phyloP scores from a whole-genome alignment of 2,329 filamentous ascomycete genomes.

The Pseudogymnoascus sp. region DNA sequence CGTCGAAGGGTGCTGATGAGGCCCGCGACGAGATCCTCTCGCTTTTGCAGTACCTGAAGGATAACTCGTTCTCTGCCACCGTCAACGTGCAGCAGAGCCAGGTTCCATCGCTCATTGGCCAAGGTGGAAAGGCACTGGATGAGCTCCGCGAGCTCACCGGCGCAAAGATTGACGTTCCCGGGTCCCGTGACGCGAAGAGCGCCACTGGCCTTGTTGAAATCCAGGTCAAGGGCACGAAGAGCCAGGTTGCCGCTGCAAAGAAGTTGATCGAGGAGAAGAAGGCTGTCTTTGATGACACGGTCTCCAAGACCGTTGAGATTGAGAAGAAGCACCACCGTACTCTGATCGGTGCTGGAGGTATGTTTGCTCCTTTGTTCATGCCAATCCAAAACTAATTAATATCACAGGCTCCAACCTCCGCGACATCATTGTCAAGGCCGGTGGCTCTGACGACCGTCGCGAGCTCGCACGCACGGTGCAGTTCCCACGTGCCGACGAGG shows the following conservation, averaged over 20 bases:
- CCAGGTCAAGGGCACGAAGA: slow-evolving; percentile 83
- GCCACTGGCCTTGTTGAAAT: slow-evolving; percentile 70
- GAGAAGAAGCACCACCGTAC: slow-evolving; percentile 89
- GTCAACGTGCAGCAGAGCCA: slow-evolving; percentile 86
- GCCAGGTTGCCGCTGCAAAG: slow-evolving; percentile 84
- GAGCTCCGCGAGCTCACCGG: slow-evolving; percentile 76
- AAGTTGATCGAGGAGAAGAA: slow-evolving; percentile 82
- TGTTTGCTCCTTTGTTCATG: slow-evolving; percentile 29
- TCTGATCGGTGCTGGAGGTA: slow-evolving; percentile 83
- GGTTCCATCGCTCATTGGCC: slow-evolving; percentile 86
- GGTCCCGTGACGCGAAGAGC: slow-evolving; percentile 61
- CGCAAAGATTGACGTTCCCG: slow-evolving; percentile 85
- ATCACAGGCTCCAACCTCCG: slow-evolving; percentile 70
- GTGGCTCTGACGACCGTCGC: slow-evolving; percentile 78
- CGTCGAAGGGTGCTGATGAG: slow-evolving; percentile 85
- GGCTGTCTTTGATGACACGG: slow-evolving; percentile 80
- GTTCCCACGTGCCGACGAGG: slow-evolving; percentile 82
- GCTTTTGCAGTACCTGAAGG: slow-evolving; percentile 79
- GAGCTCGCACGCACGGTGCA: slow-evolving; percentile 83
- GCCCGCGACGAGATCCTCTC: slow-evolving; percentile 86
- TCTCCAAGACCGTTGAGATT: slow-evolving; percentile 76
- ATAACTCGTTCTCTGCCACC: slow-evolving; percentile 72
- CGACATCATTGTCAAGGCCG: slow-evolving; percentile 77
- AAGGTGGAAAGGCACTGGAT: slow-evolving; percentile 84
- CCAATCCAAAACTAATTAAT: slow-evolving; percentile 30